Percentiles rank a stretch among this genome's conserved stretches.
Conservation (phyloP, 345 rosid genomes). For the Abelmoschus esculentus region DNA sequence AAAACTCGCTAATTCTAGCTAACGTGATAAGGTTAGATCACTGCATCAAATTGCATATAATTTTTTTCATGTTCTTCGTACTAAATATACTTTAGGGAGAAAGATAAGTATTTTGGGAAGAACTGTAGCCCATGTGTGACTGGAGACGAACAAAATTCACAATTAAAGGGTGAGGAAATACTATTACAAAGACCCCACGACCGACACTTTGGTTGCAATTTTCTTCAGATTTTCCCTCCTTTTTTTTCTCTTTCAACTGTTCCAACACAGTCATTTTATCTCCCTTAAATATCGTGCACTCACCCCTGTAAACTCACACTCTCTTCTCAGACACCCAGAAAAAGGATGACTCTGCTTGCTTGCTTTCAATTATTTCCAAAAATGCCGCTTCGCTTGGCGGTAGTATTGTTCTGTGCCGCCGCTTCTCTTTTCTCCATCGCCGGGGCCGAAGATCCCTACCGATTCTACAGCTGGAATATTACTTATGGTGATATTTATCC, state of each 20-base stretch:
- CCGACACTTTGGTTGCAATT: conserved; percentile 35
- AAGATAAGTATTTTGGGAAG: too few relatives aligned
- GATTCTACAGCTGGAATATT: conserved; percentile 55
- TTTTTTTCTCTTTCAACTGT: not conserved
- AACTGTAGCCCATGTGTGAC: too few relatives aligned
- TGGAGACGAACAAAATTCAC: conserved; percentile 3
- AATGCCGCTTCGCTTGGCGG: conserved; percentile 24
- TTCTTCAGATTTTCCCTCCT: not conserved
- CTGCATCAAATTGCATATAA: too few relatives aligned
- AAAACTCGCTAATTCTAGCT: too few relatives aligned
- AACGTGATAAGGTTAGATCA: too few relatives aligned
- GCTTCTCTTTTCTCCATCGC: conserved; percentile 23
- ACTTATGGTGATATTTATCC: conserved; percentile 61
- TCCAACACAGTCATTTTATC: not conserved
- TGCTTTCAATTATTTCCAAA: not conserved
- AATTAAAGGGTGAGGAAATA: conserved; percentile 2
- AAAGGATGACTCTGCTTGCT: not conserved
- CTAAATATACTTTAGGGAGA: too few relatives aligned
- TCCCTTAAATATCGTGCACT: conserved; percentile 24
- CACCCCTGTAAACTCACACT: not conserved
- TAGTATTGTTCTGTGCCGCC: conserved; percentile 9
- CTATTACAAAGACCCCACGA: conserved; percentile 23
- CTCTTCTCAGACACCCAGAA: too few relatives aligned
- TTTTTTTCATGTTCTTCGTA: too few relatives aligned
- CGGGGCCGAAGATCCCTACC: conserved; percentile 48